Base-by-base conservation (phyloP, 345 rosid species). In the Iberis pinnata region DNA sequence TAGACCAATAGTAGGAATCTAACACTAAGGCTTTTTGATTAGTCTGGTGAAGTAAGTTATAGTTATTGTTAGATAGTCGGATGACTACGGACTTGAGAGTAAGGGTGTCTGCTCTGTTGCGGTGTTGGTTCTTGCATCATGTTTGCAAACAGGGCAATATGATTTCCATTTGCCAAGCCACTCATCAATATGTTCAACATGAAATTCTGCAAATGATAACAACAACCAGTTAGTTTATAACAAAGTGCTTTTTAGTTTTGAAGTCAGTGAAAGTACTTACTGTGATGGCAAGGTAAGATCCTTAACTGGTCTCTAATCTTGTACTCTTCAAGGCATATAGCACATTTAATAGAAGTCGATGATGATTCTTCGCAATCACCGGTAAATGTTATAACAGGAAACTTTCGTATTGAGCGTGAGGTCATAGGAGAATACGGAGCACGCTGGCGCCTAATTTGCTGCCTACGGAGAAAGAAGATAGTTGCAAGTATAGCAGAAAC, bases 161-260 rank as follows among this genome's bases (percentile, higher is more conserved):
- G 98, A 84, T 72, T 79, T 81, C 90, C 98, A 81, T 12, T 84
- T 33, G 3, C 95, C 89, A 54, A 92, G 95, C 98, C 98, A 92
- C 45, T 83, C 71, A 53, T 92, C 98, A 35, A 92, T 83, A 64
- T 96, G 88, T 40, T 45, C 44, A 47, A 88, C 86, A 72, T 88
- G 96, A 53, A 92, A 88, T 53, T 88, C 98, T 92, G 84, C 43
- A 4, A 56, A 46, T n/a, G 8, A 3, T 12, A 25, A 52, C 31
- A 44, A 6, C 4, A 41, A 22, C 25, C 17, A 26, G 10, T 39
- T 7, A 2, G 11, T 18, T 45, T 17, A 1, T 3, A 53, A 49
- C n/a, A n/a, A n/a, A n/a, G n/a, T n/a, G n/a, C n/a, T n/a, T n/a
- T n/a, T n/a, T n/a, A n/a, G n/a, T n/a, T n/a, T n/a, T 25, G 37